These are phyloP conservation scores for Cystobasidium pallidum DNA, from an alignment of 1,284 basidiomycete species.

Conservation along the genomic window DNA sequence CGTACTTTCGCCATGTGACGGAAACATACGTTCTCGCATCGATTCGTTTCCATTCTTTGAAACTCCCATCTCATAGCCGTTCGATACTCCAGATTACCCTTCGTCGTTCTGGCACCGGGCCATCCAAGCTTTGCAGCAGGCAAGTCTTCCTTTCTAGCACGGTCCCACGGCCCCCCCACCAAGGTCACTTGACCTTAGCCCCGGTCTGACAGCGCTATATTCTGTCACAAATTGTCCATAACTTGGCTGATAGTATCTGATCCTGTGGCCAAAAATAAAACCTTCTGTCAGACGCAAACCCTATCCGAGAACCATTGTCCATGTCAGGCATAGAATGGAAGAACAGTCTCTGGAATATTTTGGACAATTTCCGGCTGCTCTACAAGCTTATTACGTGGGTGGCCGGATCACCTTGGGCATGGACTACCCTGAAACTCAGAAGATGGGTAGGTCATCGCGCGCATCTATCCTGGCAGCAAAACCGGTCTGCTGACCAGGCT, in stretches of 20 bases:
- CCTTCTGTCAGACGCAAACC: constrained; percentile 21
- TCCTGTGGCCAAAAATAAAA: neutral
- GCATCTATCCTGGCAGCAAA: too few relatives aligned
- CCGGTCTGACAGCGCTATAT: too few relatives aligned
- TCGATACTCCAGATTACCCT: constrained; percentile 25
- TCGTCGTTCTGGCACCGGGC: constrained; percentile 29
- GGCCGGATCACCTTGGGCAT: constrained; percentile 14
- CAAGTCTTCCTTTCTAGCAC: neutral
- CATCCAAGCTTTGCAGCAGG: constrained; percentile 43
- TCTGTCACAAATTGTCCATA: too few relatives aligned
- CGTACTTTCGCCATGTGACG: too few relatives aligned
- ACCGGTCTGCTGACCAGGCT: neutral
- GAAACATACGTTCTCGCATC: too few relatives aligned
- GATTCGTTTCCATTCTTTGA: neutral
- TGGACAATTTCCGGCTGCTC: constrained; percentile 17
- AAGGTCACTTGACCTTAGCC: too few relatives aligned
- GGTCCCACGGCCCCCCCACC: too few relatives aligned
- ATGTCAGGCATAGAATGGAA: constrained; percentile 39
- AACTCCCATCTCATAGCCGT: constrained; percentile 9
- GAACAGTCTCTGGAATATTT: constrained; percentile 7
- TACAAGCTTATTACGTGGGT: constrained; percentile 28
- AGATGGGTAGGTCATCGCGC: constrained; percentile 38
- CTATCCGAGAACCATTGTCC: constrained; percentile 24
- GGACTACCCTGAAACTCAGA: constrained; percentile 25
- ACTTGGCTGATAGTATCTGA: neutral